Evolutionary conservation across 768 basidiomycete genomes (phyloP).

Genomic region (Floccularia luteovirens): DNA sequence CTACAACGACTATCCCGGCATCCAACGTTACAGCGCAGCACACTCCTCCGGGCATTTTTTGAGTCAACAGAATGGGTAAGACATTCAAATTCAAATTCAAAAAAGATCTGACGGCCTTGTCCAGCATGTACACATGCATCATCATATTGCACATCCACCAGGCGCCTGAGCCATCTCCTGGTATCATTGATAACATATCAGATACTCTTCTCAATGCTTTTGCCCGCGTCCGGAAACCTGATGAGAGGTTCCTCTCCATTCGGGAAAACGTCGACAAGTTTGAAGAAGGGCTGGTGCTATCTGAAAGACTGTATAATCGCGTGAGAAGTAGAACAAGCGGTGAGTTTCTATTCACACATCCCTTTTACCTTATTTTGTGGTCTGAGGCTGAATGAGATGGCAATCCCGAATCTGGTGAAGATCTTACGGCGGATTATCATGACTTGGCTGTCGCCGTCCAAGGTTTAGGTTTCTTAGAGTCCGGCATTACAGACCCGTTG

Average conservation of each 20-base stretch:
- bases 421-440: slow-evolving; percentile 95
- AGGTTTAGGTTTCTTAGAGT: slow-evolving; percentile 95
- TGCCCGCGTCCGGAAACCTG: slow-evolving; percentile 91
- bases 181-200: slow-evolving; percentile 90
- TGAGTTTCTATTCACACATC: slow-evolving; percentile 36
- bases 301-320: slow-evolving; percentile 78
- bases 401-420: slow-evolving; percentile 76
- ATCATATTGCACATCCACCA: slow-evolving; percentile 89
- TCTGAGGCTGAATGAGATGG: slow-evolving; percentile 87
- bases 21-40: slow-evolving; percentile 87
- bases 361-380: slow-evolving; percentile 22
- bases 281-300: slow-evolving; percentile 81
- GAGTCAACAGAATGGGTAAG: slow-evolving; percentile 98
- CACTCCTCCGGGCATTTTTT: slow-evolving; percentile 89
- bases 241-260: slow-evolving; percentile 92
- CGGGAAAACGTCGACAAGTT: slow-evolving; percentile 91
- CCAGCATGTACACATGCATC: slow-evolving; percentile 95
- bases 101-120: not conserved
- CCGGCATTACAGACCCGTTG: slow-evolving; percentile 95
- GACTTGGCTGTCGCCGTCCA: slow-evolving; percentile 95
- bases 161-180: slow-evolving; percentile 69
- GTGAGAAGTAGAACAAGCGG: slow-evolving; percentile 80
- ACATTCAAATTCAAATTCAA: slow-evolving; percentile 4
- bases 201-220: slow-evolving; percentile 97
- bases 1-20: slow-evolving; percentile 87